Base-by-base conservation (phyloP, 352 stramenopile species). In the Globisporangium orthogonon region DNA sequence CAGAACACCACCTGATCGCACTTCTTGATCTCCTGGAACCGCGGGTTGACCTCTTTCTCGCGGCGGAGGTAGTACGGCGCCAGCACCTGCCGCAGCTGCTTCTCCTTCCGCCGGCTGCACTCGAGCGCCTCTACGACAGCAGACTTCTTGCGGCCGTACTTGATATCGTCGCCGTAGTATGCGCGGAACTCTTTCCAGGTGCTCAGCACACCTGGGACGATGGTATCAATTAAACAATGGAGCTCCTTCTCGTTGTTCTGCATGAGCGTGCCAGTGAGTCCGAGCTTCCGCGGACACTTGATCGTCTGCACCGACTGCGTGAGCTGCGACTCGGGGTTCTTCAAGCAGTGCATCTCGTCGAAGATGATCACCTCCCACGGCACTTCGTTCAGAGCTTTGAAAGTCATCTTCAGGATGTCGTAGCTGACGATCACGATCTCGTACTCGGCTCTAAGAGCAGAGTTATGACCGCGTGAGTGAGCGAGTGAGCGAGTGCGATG, bases 281-380 rank as follows among this genome's bases (percentile, higher is more conserved):
- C 81, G 14, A 97, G 66, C 40, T 83, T 90, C 11, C 73, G 79
- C 0, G 68, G 53, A 50, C 83, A 91, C 55, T 60, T 71, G 44
- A 89, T 73, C 4, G 70, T 58, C 35, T 87, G 87, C 0, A 97
- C 83, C 51, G 91, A 74, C 46, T 79, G 62, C 1, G 80, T 87
- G 5, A 99, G 73, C 60, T 98, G 96, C 14, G 95, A 93, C 50
- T 98, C 96, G 18, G 92, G 78, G 69, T 99, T 99, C 58, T 98
- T 97, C 30, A 99, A 77, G 40, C 97, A 95, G 75, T 99, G 98
- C 54, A 98, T 98, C 72, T 99, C 98, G 67, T 99, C 98, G 13
- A 99, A 89, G 55, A 99, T 88, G 53, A 98, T 76, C 5, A 88
- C 77, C 62, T 94, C 82, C 94, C 97, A 99, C 14, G 69, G 57